Conservation (phyloP, 2,329 filamentous ascomycete genomes). For the Cytospora schulzeri region DNA sequence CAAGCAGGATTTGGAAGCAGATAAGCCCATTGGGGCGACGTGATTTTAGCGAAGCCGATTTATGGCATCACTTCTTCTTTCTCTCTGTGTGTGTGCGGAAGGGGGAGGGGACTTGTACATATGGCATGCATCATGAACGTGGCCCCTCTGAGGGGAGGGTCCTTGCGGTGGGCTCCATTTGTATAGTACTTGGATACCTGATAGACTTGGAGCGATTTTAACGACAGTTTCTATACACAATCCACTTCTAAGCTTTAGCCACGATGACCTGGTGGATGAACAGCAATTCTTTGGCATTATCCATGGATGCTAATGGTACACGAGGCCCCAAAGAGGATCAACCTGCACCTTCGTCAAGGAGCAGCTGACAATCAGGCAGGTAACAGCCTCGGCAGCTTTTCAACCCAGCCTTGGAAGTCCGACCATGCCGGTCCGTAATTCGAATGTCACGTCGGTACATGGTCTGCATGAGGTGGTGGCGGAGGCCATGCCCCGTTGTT, state of each 20-base stretch:
- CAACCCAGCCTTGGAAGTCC: background rate
- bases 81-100: no score
- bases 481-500: slow-evolving; percentile 12
- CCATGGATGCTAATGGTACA: background rate
- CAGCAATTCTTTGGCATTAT: background rate
- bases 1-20: slow-evolving; percentile 44
- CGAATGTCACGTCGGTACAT: background rate
- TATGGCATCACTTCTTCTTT: background rate
- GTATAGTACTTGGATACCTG: slow-evolving; percentile 17
- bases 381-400: background rate
- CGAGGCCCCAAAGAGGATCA: background rate
- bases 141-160: background rate
- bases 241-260: background rate
- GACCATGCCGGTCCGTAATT: background rate
- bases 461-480: background rate
- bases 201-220: slow-evolving; percentile 14
- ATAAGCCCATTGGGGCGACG: slow-evolving; percentile 26
- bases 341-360: background rate
- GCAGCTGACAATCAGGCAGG: background rate
- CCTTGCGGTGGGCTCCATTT: background rate
- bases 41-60: slow-evolving; percentile 1
- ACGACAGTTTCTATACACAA: slow-evolving; percentile 8
- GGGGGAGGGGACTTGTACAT: background rate
- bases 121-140: slow-evolving; percentile 4
- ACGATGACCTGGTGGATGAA: background rate